Conservation (phyloP, 768 basidiomycete genomes). For the Boletus tylopilopsis region DNA sequence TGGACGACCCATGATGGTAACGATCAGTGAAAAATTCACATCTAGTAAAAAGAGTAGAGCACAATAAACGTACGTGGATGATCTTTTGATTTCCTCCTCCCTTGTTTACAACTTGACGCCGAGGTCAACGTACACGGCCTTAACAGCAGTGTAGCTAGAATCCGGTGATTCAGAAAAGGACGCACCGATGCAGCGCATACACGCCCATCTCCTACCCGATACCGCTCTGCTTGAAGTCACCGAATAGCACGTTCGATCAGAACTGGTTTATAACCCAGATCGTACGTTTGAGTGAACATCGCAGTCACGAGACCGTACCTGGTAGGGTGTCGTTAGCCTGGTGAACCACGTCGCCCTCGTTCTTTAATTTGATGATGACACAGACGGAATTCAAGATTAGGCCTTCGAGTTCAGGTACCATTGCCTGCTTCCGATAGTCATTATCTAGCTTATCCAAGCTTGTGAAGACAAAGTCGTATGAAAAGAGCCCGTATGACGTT, state of each 20-base stretch:
- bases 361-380: conserved; percentile 72
- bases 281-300: conserved; percentile 81
- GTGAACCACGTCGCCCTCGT: conserved; percentile 58
- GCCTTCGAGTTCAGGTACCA: no score
- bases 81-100: neutral
- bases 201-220: conserved; percentile 80
- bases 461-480: no score
- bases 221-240: conserved; percentile 82
- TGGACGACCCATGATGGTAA: no score
- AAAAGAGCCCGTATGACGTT: no score
- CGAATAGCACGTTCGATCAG: conserved; percentile 59
- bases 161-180: conserved; percentile 4
- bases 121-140: conserved; percentile 47
- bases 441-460: no score
- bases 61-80: no score
- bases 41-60: no score
- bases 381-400: conserved; percentile 83
- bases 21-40: no score
- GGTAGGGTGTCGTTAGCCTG: conserved; percentile 84
- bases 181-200: conserved; percentile 61
- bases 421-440: no score
- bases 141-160: conserved; percentile 23
- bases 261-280: conserved; percentile 51
- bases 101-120: conserved; percentile 15
- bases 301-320: conserved; percentile 87